These are phyloP conservation scores for Lipomyces sp. DNA, from an alignment of 805 yeast genomes.

Conservation along the genomic window DNA sequence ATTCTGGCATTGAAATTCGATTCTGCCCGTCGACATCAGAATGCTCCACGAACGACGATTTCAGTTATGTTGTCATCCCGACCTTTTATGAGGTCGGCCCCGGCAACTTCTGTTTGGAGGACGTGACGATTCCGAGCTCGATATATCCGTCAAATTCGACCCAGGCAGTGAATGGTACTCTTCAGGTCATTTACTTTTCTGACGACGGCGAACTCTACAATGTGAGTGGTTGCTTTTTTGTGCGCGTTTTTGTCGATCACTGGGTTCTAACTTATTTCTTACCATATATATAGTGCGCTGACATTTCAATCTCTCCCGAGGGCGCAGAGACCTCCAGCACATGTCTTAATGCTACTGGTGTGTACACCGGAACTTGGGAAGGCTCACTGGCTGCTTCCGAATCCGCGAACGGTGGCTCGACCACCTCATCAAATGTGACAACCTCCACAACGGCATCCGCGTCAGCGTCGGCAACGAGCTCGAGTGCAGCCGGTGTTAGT, in stretches of 20 bases:
- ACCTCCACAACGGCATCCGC: no score
- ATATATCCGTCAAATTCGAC: constrained; percentile 21
- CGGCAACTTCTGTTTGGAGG: constrained; percentile 33
- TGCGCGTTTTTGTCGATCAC: neutral
- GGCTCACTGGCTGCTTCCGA: constrained; percentile 29
- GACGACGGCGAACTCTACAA: constrained; percentile 35
- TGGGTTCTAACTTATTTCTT: no score
- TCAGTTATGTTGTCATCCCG: constrained; percentile 26
- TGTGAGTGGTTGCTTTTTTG: constrained; percentile 3
- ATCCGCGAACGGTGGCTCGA: constrained; percentile 10
- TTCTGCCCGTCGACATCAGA: constrained; percentile 28
- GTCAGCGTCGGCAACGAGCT: neutral
- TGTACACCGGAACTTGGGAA: constrained; percentile 27
- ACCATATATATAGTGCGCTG: constrained; percentile 30
- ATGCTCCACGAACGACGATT: constrained; percentile 29
- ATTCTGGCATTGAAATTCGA: constrained; percentile 24
- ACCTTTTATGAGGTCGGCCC: constrained; percentile 30
- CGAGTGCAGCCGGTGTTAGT: constrained; percentile 1
- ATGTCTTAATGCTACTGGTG: constrained; percentile 32
- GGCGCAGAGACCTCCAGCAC: constrained; percentile 23
- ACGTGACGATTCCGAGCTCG: constrained; percentile 23
- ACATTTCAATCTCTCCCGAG: constrained; percentile 25
- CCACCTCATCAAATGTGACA: constrained; percentile 12
- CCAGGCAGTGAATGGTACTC: constrained; percentile 29
- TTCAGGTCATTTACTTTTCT: constrained; percentile 32